phyloP scores from a whole-genome alignment of 2,329 filamentous ascomycete species.

The Fusarium musae region DNA sequence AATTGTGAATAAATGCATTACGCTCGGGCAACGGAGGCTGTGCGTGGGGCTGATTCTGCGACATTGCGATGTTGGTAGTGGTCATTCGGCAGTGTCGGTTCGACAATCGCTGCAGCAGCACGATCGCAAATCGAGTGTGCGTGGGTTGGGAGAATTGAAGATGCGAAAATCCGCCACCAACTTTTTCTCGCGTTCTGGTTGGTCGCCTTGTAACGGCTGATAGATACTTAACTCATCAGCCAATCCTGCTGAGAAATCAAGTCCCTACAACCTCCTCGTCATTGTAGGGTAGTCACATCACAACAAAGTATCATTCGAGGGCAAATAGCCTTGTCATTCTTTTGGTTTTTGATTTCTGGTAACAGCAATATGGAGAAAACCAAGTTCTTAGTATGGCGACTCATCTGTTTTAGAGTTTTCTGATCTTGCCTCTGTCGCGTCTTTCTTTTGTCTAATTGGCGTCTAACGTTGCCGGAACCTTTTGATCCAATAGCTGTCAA shows the following conservation, averaged over 20 bases:
- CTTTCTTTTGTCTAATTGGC: background rate
- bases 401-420: background rate
- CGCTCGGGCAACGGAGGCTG: conserved; percentile 47
- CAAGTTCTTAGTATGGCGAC: background rate
- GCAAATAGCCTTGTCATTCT: background rate
- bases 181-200: conserved; percentile 31
- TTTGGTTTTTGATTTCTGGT: background rate
- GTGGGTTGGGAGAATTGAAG: conserved; percentile 2
- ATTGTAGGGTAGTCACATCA: background rate
- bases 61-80: conserved; percentile 37
- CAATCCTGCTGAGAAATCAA: background rate
- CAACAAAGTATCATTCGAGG: background rate
- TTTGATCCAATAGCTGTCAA: background rate
- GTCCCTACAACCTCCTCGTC: background rate
- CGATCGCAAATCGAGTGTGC: conserved; percentile 8
- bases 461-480: background rate
- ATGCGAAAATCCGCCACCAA: conserved; percentile 20
- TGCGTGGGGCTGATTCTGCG: conserved; percentile 41
- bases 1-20: conserved; percentile 57
- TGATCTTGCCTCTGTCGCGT: background rate
- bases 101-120: background rate
- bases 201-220: background rate
- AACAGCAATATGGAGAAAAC: background rate
- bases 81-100: background rate
- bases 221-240: background rate